These are phyloP conservation scores for Geotrichum fermentans DNA, from an alignment of 1,139 yeast species.

Conservation along the genomic window DNA sequence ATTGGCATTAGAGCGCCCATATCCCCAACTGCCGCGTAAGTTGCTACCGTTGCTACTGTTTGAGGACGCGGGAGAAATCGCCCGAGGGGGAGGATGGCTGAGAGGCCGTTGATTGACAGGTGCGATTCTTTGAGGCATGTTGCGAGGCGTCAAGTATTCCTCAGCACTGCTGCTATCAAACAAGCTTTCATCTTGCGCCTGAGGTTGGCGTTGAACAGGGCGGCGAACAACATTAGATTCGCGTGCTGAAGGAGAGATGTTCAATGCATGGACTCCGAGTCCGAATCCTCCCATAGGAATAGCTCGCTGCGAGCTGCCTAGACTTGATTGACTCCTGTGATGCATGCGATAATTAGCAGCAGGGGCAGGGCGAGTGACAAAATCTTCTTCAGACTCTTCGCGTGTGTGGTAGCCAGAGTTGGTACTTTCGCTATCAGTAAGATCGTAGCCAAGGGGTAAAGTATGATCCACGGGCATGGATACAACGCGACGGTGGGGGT, in stretches of 20 bases:
- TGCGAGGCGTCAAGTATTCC: not conserved
- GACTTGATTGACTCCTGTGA: not conserved
- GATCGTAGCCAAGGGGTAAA: not conserved
- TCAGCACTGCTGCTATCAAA: slow-evolving; percentile 11
- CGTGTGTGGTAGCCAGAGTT: slow-evolving; percentile 6
- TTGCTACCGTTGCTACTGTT: slow-evolving; percentile 8
- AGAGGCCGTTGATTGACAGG: slow-evolving; percentile 5
- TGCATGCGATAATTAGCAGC: not conserved
- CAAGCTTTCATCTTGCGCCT: slow-evolving; percentile 11
- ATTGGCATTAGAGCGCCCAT: slow-evolving; percentile 5
- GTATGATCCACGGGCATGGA: slow-evolving; percentile 12
- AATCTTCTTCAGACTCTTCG: slow-evolving; percentile 11
- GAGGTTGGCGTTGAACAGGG: slow-evolving; percentile 3
- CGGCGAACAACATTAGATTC: slow-evolving; percentile 1
- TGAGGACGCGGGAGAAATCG: slow-evolving; percentile 2
- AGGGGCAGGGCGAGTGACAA: not conserved
- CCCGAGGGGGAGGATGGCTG: not conserved
- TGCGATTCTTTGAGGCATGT: slow-evolving; percentile 1
- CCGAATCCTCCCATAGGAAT: not conserved
- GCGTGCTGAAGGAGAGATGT: slow-evolving; percentile 9
- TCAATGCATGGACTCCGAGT: slow-evolving; percentile 4
- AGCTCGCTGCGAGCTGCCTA: slow-evolving; percentile 2
- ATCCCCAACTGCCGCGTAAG: slow-evolving; percentile 9
- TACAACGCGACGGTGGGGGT: slow-evolving; percentile 10
- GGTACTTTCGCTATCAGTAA: not conserved